Percentiles rank a stretch among this genome's conserved stretches.
Conservation (phyloP, 345 rosid species). For the Brassica nigra region DNA sequence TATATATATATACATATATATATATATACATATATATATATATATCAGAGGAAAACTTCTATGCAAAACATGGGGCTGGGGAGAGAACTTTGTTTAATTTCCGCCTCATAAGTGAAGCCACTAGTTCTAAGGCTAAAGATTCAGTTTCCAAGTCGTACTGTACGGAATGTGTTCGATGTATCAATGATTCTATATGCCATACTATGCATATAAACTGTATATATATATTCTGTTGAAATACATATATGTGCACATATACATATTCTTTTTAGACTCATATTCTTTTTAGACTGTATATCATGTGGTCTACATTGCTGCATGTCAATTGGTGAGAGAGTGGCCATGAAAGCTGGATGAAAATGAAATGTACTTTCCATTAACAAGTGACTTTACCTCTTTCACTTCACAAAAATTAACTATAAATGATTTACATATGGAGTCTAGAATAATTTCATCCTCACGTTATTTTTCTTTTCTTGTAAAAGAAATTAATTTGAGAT, state of each 20-base stretch:
- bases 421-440: not conserved
- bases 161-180: not conserved
- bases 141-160: not conserved
- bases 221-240: not conserved
- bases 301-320: slow-evolving; percentile 30
- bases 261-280: not conserved
- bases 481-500: not conserved
- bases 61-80: not conserved
- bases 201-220: not conserved
- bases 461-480: not conserved
- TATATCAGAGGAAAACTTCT: not conserved
- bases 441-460: slow-evolving; percentile 6
- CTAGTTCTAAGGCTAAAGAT: not conserved
- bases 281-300: not conserved
- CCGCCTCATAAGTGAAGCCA: not conserved
- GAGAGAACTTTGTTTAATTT: not conserved
- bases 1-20: too few relatives aligned
- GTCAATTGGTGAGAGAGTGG: not conserved
- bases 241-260: too few relatives aligned
- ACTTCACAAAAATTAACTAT: slow-evolving; percentile 15
- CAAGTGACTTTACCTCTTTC: slow-evolving; percentile 34
- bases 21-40: too few relatives aligned
- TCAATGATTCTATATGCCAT: not conserved
- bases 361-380: slow-evolving; percentile 24
- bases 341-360: slow-evolving; percentile 29